These are phyloP conservation scores for Neonectria neomacrospora DNA, from an alignment of 2,329 filamentous ascomycete species.

Conservation along the genomic window DNA sequence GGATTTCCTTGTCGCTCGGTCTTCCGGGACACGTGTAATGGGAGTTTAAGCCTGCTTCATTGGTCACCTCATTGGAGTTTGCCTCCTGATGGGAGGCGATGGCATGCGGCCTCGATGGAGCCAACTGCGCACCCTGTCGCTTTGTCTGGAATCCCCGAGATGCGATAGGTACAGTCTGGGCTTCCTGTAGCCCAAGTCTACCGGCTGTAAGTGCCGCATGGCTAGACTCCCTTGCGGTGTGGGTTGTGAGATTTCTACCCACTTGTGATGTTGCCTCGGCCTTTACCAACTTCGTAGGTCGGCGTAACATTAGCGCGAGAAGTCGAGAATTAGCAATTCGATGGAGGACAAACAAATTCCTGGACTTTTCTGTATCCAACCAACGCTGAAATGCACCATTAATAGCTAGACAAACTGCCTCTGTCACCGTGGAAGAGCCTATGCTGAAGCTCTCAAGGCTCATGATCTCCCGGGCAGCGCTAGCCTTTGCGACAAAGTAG, in stretches of 20 bases:
- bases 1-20: not conserved
- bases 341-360: not conserved
- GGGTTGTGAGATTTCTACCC: not conserved
- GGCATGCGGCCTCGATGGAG: not conserved
- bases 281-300: not conserved
- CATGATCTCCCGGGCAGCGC: not conserved
- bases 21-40: constrained; percentile 5
- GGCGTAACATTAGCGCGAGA: not conserved
- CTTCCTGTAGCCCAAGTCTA: constrained; percentile 7
- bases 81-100: not conserved
- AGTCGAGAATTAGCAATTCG: not conserved
- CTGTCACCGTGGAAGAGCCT: not conserved
- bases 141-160: not conserved
- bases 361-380: not conserved
- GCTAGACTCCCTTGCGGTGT: not conserved
- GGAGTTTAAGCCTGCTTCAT: not conserved
- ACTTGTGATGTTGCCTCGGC: not conserved
- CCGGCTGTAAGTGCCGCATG: constrained; percentile 21
- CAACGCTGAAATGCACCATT: not conserved
- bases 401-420: not conserved
- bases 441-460: not conserved
- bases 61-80: not conserved
- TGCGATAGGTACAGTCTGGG: not conserved
- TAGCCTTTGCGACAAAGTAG: not conserved
- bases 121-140: constrained; percentile 2